Conservation (phyloP, 805 yeast species). For the Hanseniaspora nectarophila region DNA sequence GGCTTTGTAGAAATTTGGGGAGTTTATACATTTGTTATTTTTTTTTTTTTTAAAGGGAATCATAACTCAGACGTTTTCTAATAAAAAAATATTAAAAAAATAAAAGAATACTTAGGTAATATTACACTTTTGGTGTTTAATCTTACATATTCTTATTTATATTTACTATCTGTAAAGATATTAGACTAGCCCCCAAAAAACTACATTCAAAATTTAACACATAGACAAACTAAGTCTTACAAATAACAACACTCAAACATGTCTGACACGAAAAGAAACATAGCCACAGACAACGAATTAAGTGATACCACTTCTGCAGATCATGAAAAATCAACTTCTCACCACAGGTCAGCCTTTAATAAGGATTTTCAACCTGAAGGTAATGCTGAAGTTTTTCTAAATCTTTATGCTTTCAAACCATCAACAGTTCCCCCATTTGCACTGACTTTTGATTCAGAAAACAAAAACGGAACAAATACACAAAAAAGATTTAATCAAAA, state of each 20-base stretch:
- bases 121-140: no score
- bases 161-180: no score
- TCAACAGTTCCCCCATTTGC: constrained; percentile 54
- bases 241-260: not conserved
- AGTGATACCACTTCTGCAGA: not conserved
- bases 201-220: not conserved
- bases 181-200: no score
- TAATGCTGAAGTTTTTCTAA: constrained; percentile 17
- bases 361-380: not conserved
- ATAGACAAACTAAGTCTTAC: not conserved
- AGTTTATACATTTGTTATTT: not conserved
- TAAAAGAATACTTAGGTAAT: not conserved
- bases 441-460: constrained; percentile 33
- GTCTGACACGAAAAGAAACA: not conserved
- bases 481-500: constrained; percentile 9
- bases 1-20: no score
- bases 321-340: not conserved
- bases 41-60: not conserved
- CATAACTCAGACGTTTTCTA: no score
- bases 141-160: no score
- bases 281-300: no score
- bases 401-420: constrained; percentile 31
- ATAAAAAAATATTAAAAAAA: no score
- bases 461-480: constrained; percentile 2
- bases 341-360: no score